phyloP scores from a whole-genome alignment of 2,329 filamentous ascomycete genomes.

The Paracoccidioides brasiliensis region DNA sequence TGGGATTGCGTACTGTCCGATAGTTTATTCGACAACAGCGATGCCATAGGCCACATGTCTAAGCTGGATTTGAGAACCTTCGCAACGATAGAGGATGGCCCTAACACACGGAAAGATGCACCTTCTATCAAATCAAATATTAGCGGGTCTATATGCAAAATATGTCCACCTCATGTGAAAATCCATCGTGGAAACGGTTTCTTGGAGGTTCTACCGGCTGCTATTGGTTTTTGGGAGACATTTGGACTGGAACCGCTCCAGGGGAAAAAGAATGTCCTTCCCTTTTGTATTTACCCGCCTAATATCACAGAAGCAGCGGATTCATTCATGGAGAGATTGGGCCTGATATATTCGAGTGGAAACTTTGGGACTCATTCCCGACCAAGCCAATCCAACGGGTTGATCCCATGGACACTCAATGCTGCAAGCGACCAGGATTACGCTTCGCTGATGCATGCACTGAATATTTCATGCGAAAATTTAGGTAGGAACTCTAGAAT shows the following conservation, averaged over 20 bases:
- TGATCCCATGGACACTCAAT: conserved; percentile 25
- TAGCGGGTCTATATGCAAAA: conserved; percentile 26
- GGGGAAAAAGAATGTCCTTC: conserved; percentile 44
- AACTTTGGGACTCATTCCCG: conserved; percentile 41
- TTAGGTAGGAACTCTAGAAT: conserved; percentile 20
- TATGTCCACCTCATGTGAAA: conserved; percentile 41
- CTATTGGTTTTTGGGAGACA: conserved; percentile 48
- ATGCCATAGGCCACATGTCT: conserved; percentile 18
- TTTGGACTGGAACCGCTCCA: conserved; percentile 44
- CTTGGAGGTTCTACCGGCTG: conserved; percentile 44
- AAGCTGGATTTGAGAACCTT: conserved; percentile 27
- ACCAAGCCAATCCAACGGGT: conserved; percentile 30
- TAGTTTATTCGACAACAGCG: conserved; percentile 18
- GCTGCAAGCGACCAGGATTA: conserved; percentile 19
- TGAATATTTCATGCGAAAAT: conserved; percentile 23
- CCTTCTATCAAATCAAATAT: neutral
- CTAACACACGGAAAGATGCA: conserved; percentile 16
- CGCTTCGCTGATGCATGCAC: conserved; percentile 21
- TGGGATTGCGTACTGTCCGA: conserved; percentile 9
- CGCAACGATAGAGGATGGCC: conserved; percentile 16
- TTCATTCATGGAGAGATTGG: conserved; percentile 40
- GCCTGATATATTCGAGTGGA: conserved; percentile 43
- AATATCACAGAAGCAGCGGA: conserved; percentile 35
- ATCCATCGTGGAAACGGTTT: conserved; percentile 40
- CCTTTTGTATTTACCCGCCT: conserved; percentile 44